These are phyloP conservation scores for Candida ulmi DNA, from an alignment of 805 yeast species.

Conservation along the genomic window DNA sequence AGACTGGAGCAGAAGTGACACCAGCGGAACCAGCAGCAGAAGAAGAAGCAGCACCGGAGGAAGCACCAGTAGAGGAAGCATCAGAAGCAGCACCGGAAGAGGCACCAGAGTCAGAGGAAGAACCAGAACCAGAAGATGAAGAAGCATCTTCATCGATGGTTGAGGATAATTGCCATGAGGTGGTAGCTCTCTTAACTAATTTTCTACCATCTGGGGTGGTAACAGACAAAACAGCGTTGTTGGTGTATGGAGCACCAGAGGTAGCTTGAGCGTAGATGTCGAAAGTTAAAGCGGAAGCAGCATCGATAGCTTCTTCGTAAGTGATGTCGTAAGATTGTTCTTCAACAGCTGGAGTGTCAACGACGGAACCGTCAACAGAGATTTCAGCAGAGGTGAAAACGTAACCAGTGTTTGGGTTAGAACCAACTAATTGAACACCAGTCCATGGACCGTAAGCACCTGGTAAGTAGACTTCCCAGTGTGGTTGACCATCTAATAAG, in stretches of 20 bases:
- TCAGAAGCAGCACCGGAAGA: conserved; percentile 3
- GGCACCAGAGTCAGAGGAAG: neutral
- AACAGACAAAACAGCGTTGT: conserved; percentile 10
- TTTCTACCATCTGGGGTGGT: conserved; percentile 15
- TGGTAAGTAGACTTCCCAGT: conserved; percentile 20
- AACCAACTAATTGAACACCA: conserved; percentile 15
- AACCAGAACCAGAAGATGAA: conserved; percentile 2
- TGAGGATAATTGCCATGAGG: conserved; percentile 4
- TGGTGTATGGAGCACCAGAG: conserved; percentile 18
- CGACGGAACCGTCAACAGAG: conserved; percentile 11
- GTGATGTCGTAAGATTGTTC: conserved; percentile 11
- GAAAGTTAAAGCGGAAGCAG: conserved; percentile 9
- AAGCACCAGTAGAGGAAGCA: conserved; percentile 7
- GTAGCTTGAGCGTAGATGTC: conserved; percentile 13
- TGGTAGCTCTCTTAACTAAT: conserved; percentile 14
- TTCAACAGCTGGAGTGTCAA: conserved; percentile 5
- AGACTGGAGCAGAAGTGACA: conserved; percentile 11
- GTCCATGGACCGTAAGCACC: conserved; percentile 19
- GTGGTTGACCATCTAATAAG: conserved; percentile 21
- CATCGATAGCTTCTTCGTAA: conserved; percentile 9
- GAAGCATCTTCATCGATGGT: conserved; percentile 8
- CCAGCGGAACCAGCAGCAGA: conserved; percentile 7
- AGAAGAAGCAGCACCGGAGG: conserved; percentile 13
- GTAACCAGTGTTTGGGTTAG: conserved; percentile 15
- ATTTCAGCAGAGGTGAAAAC: conserved; percentile 14